Conservation (phyloP, 768 basidiomycete species). For the Macrolepiota dolichaula region DNA sequence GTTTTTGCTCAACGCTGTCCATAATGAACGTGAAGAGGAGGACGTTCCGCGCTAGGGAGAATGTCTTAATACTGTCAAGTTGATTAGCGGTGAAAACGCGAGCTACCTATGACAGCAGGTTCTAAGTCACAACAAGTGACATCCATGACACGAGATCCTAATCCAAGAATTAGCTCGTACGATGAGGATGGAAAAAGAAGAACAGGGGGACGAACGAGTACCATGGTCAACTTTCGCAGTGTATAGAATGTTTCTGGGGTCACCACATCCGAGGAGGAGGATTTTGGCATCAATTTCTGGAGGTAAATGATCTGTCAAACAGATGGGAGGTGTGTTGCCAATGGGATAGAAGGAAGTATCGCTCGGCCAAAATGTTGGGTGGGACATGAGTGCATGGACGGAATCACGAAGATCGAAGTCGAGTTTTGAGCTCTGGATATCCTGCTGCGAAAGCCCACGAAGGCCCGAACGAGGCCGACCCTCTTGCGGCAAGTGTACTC, state of each 20-base stretch:
- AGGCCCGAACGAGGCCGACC: no score
- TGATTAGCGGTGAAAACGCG: not conserved
- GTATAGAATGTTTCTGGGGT: constrained; percentile 51
- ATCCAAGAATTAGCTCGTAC: not conserved
- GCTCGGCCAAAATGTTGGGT: constrained; percentile 38
- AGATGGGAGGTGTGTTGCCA: constrained; percentile 56
- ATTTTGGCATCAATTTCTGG: constrained; percentile 44
- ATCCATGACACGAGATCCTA: constrained; percentile 32
- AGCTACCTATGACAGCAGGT: constrained; percentile 41
- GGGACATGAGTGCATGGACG: constrained; percentile 30
- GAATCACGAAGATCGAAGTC: no score
- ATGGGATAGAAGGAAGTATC: constrained; percentile 53
- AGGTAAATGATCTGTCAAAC: constrained; percentile 42
- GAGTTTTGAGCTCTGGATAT: no score
- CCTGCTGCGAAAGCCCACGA: no score
- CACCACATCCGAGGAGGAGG: constrained; percentile 56
- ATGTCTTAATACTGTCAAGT: not conserved
- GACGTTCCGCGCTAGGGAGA: constrained; percentile 41
- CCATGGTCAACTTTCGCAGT: constrained; percentile 34
- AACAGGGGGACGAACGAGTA: constrained; percentile 17
- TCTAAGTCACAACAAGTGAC: constrained; percentile 52
- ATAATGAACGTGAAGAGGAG: constrained; percentile 40
- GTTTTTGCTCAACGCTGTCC: constrained; percentile 24
- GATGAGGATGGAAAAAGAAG: not conserved
- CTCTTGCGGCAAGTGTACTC: no score